Evolutionary conservation across 208 protist species (phyloP).

Genomic region (Leishmania major): DNA sequence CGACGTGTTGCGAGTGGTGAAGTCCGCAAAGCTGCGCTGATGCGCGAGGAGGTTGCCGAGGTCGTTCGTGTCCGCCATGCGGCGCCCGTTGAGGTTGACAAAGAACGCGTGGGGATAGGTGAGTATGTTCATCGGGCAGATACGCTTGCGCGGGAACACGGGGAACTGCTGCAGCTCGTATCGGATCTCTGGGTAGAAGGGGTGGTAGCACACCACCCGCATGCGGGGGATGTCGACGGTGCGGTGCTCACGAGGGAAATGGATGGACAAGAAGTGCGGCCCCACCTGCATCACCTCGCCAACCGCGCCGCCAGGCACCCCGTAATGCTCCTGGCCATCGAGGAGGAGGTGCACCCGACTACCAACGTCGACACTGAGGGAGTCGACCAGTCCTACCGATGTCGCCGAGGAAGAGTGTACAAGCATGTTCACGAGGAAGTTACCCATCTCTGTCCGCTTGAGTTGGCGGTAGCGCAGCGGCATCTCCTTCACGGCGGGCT

Average conservation of each 20-base stretch:
- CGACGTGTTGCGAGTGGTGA: constrained; percentile 70
- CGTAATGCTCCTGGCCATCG: constrained; percentile 51
- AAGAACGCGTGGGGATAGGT: constrained; percentile 55
- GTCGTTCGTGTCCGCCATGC: constrained; percentile 90
- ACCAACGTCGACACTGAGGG: constrained; percentile 77
- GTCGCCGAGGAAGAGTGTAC: constrained; percentile 50
- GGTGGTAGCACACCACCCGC: constrained; percentile 73
- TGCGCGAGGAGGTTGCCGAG: constrained; percentile 84
- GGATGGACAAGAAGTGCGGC: constrained; percentile 78
- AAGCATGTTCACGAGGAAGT: constrained; percentile 82
- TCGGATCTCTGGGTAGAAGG: constrained; percentile 70
- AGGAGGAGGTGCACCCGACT: constrained; percentile 73
- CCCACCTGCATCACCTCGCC: constrained; percentile 80
- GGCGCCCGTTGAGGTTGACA: constrained; percentile 76
- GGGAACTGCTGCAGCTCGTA: constrained; percentile 88
- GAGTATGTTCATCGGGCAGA: constrained; percentile 71
- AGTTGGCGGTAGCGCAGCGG: constrained; percentile 60
- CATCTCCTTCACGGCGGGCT: constrained; percentile 62
- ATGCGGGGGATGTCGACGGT: constrained; percentile 83
- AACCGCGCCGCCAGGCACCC: constrained; percentile 74
- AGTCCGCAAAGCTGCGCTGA: constrained; percentile 82
- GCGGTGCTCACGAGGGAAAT: constrained; percentile 75
- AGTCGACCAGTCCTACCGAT: constrained; percentile 67
- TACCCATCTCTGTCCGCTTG: constrained; percentile 79
- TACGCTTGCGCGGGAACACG: constrained; percentile 69